These are phyloP conservation scores for Corymbia calophylla DNA, from an alignment of 441 rosid species.

Conservation along the genomic window DNA sequence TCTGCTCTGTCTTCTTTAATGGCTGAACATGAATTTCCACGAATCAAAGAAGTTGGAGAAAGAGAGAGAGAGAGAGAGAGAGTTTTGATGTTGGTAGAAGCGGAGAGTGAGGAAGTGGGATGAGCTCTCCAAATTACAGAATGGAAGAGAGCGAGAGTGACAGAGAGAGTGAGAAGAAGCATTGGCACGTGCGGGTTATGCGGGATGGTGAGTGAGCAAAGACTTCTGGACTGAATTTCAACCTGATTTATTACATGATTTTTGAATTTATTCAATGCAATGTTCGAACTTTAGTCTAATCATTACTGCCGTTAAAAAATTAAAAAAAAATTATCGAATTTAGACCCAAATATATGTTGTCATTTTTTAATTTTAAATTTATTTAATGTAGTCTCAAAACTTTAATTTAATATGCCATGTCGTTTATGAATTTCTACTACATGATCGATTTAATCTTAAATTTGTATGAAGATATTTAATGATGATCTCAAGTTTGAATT, in stretches of 20 bases:
- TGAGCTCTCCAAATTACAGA: background rate
- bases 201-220: background rate
- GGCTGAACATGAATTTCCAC: background rate
- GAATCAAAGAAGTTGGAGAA: background rate
- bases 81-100: background rate
- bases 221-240: background rate
- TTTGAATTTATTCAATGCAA: too few species aligned
- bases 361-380: too few species aligned
- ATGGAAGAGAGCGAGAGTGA: background rate
- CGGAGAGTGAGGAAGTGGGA: background rate
- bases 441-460: too few species aligned
- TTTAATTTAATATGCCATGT: too few species aligned
- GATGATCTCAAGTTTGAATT: too few species aligned
- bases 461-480: too few species aligned
- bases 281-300: too few species aligned
- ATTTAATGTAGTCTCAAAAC: too few species aligned
- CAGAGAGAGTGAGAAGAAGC: background rate
- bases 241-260: too few species aligned
- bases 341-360: too few species aligned
- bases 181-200: background rate
- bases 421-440: fast-evolving
- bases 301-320: too few species aligned
- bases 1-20: background rate
- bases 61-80: background rate
- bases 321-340: too few species aligned